Base-by-base conservation (phyloP, 768 basidiomycete genomes). In the Suillus fuscotomentosus region DNA sequence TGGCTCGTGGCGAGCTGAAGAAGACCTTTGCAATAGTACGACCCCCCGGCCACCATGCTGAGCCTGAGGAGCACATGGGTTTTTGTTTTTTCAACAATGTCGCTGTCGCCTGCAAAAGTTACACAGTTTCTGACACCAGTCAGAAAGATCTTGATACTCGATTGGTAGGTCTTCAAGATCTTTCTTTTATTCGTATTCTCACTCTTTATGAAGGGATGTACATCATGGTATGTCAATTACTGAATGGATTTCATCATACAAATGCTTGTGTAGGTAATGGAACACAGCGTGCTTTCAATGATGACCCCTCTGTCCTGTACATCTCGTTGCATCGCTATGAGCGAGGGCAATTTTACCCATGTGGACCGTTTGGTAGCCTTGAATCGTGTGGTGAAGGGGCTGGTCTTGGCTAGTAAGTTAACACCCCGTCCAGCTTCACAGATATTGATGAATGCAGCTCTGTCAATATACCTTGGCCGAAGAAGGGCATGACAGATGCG, bases 41-140 rank as follows among this genome's bases (percentile, higher is more conserved):
- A 61, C 97, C 97, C 14, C 97, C 97, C 0, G 97, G 97, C 0
- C 97, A 99, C 74, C 97, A 99, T 72, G 96, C 97, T 7, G 97
- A 99, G 73, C 97, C 97, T 5, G 94, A 97, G 68, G 91, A 96
- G 73, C 92, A 94, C 67, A 98, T 99, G 96, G 97, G 97, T 1
- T 99, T 99, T 76, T 99, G 97, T 77, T 97, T 99, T 81, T 97
- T 95, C 80, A 99, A 99, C 76, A 99, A 99, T 72, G 95, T 97
- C 41, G 91, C 97, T 0, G 92, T 99, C 17, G 96, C 96, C 96
- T 1, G 86, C 94, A 22, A 86, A 87, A 70, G 91, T 95, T 31
- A 87, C 92, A 22, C 89, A 93, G 73, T 79, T 90, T 66, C 69
- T 82, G 62, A 90, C 91, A 2, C 72, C 83, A 7, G 78, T 94